These are phyloP conservation scores for Lentinula boryana DNA, from an alignment of 768 basidiomycete species.

Conservation along the genomic window DNA sequence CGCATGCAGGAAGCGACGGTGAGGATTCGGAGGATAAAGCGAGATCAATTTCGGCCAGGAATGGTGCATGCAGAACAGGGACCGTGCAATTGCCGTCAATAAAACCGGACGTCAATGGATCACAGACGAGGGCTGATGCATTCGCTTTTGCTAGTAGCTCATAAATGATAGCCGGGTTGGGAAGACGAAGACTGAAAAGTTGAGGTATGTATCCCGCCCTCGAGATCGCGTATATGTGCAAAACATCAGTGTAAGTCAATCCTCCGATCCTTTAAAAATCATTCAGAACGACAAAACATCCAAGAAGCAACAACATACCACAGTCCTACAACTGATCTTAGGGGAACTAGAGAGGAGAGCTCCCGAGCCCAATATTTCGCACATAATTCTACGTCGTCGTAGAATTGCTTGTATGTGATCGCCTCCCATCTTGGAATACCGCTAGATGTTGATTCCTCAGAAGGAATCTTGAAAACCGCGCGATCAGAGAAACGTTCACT, in stretches of 20 bases:
- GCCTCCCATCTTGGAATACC: slow-evolving; percentile 45
- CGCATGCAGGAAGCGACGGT: slow-evolving; percentile 31
- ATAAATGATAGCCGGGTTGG: slow-evolving; percentile 64
- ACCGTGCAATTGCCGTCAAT: slow-evolving; percentile 41
- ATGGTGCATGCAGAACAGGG: slow-evolving; percentile 39
- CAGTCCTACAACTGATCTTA: slow-evolving; percentile 60
- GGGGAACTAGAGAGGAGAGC: slow-evolving; percentile 43
- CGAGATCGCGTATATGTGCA: slow-evolving; percentile 71
- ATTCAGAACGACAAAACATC: neutral
- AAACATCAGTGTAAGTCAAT: slow-evolving; percentile 62
- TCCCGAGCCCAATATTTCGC: slow-evolving; percentile 57
- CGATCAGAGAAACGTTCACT: slow-evolving; percentile 42
- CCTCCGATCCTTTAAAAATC: slow-evolving; percentile 55
- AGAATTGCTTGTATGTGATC: slow-evolving; percentile 62
- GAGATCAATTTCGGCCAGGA: slow-evolving; percentile 29
- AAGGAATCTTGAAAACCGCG: slow-evolving; percentile 58
- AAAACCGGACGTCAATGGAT: slow-evolving; percentile 43
- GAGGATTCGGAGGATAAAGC: slow-evolving; percentile 18
- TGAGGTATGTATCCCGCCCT: slow-evolving; percentile 77
- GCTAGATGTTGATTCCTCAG: slow-evolving; percentile 33
- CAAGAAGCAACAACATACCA: slow-evolving; percentile 43
- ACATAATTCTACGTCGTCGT: slow-evolving; percentile 54
- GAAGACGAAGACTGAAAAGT: slow-evolving; percentile 71
- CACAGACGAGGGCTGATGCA: slow-evolving; percentile 61
- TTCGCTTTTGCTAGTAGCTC: slow-evolving; percentile 61